Conservation (phyloP, 352 stramenopile species). For the Aphanomyces astaci region DNA sequence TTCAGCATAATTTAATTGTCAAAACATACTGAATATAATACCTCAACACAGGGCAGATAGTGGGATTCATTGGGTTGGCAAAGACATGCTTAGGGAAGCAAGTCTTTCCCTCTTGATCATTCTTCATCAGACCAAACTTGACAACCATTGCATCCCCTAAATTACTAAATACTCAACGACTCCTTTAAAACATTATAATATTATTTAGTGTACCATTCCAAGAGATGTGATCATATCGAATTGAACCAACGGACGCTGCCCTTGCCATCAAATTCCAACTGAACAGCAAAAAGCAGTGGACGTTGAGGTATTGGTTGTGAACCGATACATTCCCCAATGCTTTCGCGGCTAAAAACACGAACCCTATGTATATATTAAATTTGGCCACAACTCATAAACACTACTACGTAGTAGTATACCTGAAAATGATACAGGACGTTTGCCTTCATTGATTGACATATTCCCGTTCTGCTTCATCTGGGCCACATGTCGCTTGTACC, state of each 20-base stretch:
- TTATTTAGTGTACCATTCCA: neutral
- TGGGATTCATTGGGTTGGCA: neutral
- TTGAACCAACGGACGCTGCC: neutral
- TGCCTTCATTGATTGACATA: neutral
- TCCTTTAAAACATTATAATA: too few species aligned
- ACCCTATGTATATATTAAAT: neutral
- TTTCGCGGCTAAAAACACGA: neutral
- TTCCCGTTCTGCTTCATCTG: neutral
- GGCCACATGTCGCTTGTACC: neutral
- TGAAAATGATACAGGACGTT: too few species aligned
- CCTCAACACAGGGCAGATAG: neutral
- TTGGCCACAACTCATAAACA: neutral
- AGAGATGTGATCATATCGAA: neutral
- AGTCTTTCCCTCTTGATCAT: neutral
- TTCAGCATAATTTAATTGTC: too few species aligned
- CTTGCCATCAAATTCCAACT: neutral
- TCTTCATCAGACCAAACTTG: constrained; percentile 4
- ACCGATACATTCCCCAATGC: neutral
- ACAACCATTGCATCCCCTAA: neutral
- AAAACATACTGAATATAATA: too few species aligned
- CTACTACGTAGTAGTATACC: too few species aligned
- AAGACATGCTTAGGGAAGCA: neutral
- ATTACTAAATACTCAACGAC: neutral
- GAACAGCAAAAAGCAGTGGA: neutral
- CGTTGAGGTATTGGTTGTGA: neutral